These are phyloP conservation scores for Apiotrichum brassicae DNA, from an alignment of 1,284 basidiomycete genomes.

Conservation along the genomic window DNA sequence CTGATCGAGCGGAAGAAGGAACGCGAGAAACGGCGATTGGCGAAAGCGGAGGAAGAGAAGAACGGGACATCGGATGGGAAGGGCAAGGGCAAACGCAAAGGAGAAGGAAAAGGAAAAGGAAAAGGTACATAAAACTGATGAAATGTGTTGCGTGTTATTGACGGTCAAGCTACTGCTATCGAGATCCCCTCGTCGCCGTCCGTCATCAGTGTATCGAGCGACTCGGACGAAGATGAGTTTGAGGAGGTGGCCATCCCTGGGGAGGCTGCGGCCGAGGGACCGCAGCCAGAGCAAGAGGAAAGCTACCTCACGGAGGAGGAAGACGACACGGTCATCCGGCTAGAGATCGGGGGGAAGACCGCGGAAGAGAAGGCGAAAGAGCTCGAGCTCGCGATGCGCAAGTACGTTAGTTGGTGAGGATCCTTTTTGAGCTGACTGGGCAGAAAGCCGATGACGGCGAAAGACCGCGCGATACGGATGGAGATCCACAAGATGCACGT, in stretches of 20 bases:
- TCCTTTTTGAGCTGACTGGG: too few relatives aligned
- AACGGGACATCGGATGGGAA: neutral
- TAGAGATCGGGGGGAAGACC: slow-evolving; percentile 42
- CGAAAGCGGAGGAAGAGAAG: neutral
- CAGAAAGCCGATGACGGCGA: slow-evolving; percentile 46
- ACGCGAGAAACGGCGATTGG: neutral
- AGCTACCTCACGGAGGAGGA: slow-evolving; percentile 16
- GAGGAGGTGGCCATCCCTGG: slow-evolving; percentile 41
- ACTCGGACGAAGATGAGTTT: slow-evolving; percentile 40
- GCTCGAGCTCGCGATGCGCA: slow-evolving; percentile 34
- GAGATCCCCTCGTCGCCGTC: slow-evolving; percentile 11
- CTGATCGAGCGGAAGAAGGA: neutral
- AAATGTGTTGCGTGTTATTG: neutral
- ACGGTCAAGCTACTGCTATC: slow-evolving; percentile 8
- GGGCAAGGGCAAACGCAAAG: neutral
- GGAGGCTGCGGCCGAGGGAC: neutral
- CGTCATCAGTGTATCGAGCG: slow-evolving; percentile 3
- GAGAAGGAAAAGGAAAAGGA: slow-evolving; percentile 1
- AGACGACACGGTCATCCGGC: slow-evolving; percentile 30
- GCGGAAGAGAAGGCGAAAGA: slow-evolving; percentile 37
- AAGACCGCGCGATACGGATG: slow-evolving; percentile 65
- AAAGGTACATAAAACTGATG: too few relatives aligned
- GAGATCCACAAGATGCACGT: slow-evolving; percentile 83
- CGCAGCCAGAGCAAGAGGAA: slow-evolving; percentile 2
- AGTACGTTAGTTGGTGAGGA: slow-evolving; percentile 22